Evolutionary conservation across 2,329 filamentous ascomycete genomes (phyloP).

Genomic region (Hymenoscyphus infarciens): DNA sequence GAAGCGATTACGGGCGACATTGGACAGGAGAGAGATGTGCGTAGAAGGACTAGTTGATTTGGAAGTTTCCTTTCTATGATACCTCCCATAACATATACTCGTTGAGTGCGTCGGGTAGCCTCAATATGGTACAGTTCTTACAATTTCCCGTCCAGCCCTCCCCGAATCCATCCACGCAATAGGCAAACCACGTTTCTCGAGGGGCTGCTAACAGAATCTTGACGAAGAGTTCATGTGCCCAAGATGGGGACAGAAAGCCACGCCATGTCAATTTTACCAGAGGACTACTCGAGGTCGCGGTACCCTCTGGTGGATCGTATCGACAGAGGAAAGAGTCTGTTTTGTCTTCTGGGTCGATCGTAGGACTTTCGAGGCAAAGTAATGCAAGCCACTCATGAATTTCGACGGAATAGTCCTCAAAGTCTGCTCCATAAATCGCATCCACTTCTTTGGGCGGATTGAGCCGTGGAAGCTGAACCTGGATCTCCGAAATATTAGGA

Average conservation of each 20-base stretch:
- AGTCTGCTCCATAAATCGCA: slow-evolving; percentile 42
- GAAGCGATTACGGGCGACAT: slow-evolving; percentile 73
- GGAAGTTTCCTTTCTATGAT: slow-evolving; percentile 18
- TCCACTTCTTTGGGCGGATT: slow-evolving; percentile 31
- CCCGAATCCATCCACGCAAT: slow-evolving; percentile 51
- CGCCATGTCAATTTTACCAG: slow-evolving; percentile 54
- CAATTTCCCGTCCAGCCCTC: slow-evolving; percentile 43
- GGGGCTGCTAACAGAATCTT: slow-evolving; percentile 44
- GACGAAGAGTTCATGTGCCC: slow-evolving; percentile 48
- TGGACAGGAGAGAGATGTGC: slow-evolving; percentile 62
- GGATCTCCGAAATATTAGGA: slow-evolving; percentile 28
- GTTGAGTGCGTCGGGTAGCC: slow-evolving; percentile 45
- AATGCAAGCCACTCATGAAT: slow-evolving; percentile 74
- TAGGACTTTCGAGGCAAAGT: slow-evolving; percentile 61
- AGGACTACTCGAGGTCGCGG: slow-evolving; percentile 28
- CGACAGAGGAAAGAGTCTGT: slow-evolving; percentile 68
- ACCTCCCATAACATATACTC: slow-evolving; percentile 62
- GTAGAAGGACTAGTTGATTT: slow-evolving; percentile 55
- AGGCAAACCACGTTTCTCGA: slow-evolving; percentile 51
- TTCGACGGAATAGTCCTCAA: slow-evolving; percentile 61
- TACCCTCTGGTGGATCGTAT: slow-evolving; percentile 53
- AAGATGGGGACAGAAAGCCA: slow-evolving; percentile 53
- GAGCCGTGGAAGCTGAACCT: slow-evolving; percentile 30
- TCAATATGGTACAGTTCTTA: slow-evolving; percentile 52
- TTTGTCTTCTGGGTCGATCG: slow-evolving; percentile 52